These are phyloP conservation scores for Aspergillus ibericus DNA, from an alignment of 2,329 filamentous ascomycete species.

Conservation along the genomic window DNA sequence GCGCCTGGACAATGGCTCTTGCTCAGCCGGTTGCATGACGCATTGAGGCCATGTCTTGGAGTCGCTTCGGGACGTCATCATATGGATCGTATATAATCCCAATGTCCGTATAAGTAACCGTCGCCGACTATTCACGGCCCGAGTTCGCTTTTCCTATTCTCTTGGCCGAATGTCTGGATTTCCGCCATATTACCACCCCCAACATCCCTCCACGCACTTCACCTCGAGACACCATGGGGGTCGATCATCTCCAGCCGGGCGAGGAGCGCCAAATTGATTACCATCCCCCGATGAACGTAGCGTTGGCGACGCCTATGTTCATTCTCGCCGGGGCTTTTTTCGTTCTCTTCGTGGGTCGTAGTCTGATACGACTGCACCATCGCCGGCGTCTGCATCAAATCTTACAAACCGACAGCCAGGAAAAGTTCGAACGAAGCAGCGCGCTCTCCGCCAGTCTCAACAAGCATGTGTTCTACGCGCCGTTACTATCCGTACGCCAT, in stretches of 20 bases:
- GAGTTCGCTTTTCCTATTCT: neutral
- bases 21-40: slow-evolving; percentile 16
- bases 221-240: slow-evolving; percentile 29
- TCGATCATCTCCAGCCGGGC: slow-evolving; percentile 29
- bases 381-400: slow-evolving; percentile 24
- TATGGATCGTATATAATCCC: neutral
- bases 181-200: neutral
- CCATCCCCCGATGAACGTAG: slow-evolving; percentile 34
- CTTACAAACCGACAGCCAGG: slow-evolving; percentile 23
- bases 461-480: slow-evolving; percentile 55
- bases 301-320: slow-evolving; percentile 33
- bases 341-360: slow-evolving; percentile 26
- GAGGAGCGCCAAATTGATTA: slow-evolving; percentile 20
- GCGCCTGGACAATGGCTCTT: neutral
- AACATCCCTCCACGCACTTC: neutral
- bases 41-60: slow-evolving; percentile 8
- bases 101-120: slow-evolving; percentile 4
- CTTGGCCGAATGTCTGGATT: no score
- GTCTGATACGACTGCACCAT: slow-evolving; percentile 25
- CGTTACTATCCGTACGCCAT: slow-evolving; percentile 56
- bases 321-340: slow-evolving; percentile 26
- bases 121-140: neutral
- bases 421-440: slow-evolving; percentile 17
- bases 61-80: slow-evolving; percentile 6
- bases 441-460: slow-evolving; percentile 31